Conservation (phyloP, 768 basidiomycete species). For the Cystofilobasidium bisporidii region DNA sequence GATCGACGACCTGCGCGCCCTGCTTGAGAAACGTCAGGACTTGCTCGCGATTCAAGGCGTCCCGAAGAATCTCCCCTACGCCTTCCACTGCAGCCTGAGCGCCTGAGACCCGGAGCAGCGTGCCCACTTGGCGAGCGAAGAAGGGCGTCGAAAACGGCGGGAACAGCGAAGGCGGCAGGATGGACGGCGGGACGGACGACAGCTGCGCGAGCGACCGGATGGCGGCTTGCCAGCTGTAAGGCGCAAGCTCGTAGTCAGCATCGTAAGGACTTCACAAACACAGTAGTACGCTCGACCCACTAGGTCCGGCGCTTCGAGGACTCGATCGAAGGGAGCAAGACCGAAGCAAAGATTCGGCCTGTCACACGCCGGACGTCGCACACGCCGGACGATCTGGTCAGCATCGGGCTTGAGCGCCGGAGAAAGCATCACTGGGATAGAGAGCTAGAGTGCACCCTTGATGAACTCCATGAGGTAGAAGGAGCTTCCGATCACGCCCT, state of each 20-base stretch:
- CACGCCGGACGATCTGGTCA: background rate
- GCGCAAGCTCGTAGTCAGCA: too few relatives aligned
- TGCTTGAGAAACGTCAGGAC: background rate
- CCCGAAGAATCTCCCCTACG: background rate
- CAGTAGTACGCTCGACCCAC: background rate
- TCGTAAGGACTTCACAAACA: background rate
- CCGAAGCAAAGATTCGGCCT: background rate
- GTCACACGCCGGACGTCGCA: background rate
- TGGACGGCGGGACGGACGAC: background rate
- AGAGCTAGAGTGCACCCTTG: too few relatives aligned
- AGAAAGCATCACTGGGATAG: background rate
- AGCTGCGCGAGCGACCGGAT: background rate
- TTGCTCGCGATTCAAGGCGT: background rate
- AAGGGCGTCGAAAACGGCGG: background rate
- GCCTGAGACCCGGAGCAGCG: background rate
- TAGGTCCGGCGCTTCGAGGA: background rate
- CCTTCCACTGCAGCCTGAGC: background rate
- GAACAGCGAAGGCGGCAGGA: background rate
- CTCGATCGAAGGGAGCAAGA: background rate
- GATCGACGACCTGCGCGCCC: background rate
- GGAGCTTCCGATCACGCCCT: background rate
- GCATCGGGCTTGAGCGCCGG: too few relatives aligned
- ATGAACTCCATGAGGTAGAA: conserved; percentile 6
- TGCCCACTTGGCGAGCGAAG: background rate
- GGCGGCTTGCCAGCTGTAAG: background rate